A percentile compares a stretch with the other conserved stretches of the same genome.
Evolutionary conservation across 352 stramenopile species (phyloP).

Genomic region (Plasmopara viticola): DNA sequence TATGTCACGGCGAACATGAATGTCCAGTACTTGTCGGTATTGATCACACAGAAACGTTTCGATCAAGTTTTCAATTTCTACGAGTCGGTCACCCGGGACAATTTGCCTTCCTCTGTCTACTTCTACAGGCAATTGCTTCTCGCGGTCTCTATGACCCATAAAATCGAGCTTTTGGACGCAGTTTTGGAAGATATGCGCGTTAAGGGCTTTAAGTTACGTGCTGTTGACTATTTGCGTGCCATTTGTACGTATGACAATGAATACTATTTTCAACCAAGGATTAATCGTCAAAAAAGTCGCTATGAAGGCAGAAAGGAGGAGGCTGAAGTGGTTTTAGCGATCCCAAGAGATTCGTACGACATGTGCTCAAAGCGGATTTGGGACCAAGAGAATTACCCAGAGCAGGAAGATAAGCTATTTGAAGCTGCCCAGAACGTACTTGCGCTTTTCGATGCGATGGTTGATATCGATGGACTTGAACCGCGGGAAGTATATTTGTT

Average conservation of each 20-base stretch:
- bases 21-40: slow-evolving; percentile 39
- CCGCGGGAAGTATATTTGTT: slow-evolving; percentile 31
- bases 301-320: slow-evolving; percentile 5
- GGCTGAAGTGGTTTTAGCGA: slow-evolving; percentile 13
- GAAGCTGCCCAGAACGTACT: slow-evolving; percentile 32
- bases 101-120: slow-evolving; percentile 43
- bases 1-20: slow-evolving; percentile 70
- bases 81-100: slow-evolving; percentile 28
- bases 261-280: slow-evolving; percentile 30
- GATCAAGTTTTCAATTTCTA: slow-evolving; percentile 49
- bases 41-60: slow-evolving; percentile 32
- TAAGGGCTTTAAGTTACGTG: slow-evolving; percentile 57
- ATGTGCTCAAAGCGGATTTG: slow-evolving; percentile 36
- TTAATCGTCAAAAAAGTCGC: slow-evolving; percentile 8
- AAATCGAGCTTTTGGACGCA: slow-evolving; percentile 26
- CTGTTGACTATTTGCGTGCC: slow-evolving; percentile 43
- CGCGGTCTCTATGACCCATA: slow-evolving; percentile 25
- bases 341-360: slow-evolving; percentile 35
- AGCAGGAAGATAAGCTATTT: slow-evolving; percentile 34
- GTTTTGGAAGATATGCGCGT: slow-evolving; percentile 60
- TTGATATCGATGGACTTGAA: slow-evolving; percentile 36
- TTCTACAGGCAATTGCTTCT: slow-evolving; percentile 61
- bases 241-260: slow-evolving; percentile 41
- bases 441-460: slow-evolving; percentile 58
- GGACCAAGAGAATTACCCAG: slow-evolving; percentile 37